Percentiles rank a stretch among this genome's conserved stretches.
phyloP scores from a whole-genome alignment of 495 filamentous ascomycete species.

The Lentithecium fluviatile region DNA sequence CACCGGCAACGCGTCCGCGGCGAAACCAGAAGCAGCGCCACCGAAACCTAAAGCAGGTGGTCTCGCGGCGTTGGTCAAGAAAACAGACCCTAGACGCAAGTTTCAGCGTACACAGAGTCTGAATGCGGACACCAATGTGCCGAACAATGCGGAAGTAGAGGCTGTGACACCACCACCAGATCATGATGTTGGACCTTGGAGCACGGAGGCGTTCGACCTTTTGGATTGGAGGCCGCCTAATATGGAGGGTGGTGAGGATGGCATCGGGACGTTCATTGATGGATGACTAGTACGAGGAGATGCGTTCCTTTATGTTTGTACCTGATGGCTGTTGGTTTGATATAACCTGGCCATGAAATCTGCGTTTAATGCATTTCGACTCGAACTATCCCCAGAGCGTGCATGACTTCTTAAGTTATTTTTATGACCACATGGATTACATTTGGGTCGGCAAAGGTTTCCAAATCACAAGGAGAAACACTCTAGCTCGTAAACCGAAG shows the following conservation, averaged over 20 bases:
- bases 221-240: conserved; percentile 53
- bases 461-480: too few species aligned
- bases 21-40: neutral
- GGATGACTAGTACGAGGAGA: neutral
- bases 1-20: neutral
- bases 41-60: conserved; percentile 15
- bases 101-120: conserved; percentile 22
- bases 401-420: too few species aligned
- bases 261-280: conserved; percentile 24
- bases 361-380: too few species aligned
- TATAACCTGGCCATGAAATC: too few species aligned
- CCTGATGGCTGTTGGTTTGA: too few species aligned
- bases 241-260: conserved; percentile 31
- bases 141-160: neutral
- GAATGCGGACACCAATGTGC: conserved; percentile 13
- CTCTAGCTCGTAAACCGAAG: too few species aligned
- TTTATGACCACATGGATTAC: too few species aligned
- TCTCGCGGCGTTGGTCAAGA: conserved; percentile 21
- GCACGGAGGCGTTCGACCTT: conserved; percentile 58
- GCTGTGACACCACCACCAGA: conserved; percentile 18
- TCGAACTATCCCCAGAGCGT: too few species aligned
- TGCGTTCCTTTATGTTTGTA: too few species aligned
- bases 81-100: conserved; percentile 27
- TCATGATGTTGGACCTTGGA: conserved; percentile 53
- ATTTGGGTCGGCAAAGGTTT: too few species aligned